These are phyloP conservation scores for Verruconis gallopava DNA, from an alignment of 2,329 filamentous ascomycete species.

Conservation along the genomic window DNA sequence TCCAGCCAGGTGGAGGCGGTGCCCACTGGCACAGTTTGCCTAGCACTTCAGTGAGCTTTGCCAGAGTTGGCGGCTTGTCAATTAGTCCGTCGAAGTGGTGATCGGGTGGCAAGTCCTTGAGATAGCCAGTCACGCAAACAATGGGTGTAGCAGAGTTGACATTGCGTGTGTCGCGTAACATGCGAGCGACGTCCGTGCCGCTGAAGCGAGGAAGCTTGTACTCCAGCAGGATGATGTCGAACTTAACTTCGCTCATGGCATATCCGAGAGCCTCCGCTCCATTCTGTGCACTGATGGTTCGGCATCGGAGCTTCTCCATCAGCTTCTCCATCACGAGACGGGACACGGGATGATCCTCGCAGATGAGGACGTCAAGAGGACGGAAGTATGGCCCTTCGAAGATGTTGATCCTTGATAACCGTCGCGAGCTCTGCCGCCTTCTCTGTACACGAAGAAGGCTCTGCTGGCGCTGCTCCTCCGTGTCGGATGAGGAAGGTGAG, in stretches of 20 bases:
- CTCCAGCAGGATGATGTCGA: conserved; percentile 97
- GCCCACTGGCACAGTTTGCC: conserved; percentile 89
- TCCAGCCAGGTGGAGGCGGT: conserved; percentile 52
- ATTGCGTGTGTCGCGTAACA: conserved; percentile 96
- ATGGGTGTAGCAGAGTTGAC: conserved; percentile 90
- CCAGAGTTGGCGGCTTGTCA: conserved; percentile 89
- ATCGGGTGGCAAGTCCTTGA: conserved; percentile 91
- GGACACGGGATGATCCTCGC: conserved; percentile 94
- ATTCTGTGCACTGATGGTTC: conserved; percentile 82
- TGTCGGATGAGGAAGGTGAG: conserved; percentile 94
- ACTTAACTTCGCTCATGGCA: conserved; percentile 93
- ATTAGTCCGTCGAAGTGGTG: conserved; percentile 94
- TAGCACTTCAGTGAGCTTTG: conserved; percentile 80
- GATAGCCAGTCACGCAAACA: conserved; percentile 88
- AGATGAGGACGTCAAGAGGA: conserved; percentile 86
- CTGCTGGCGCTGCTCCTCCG: conserved; percentile 85
- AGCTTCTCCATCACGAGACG: conserved; percentile 98
- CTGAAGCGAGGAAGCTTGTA: conserved; percentile 92
- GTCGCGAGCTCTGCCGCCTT: conserved; percentile 85
- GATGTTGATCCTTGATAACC: conserved; percentile 81
- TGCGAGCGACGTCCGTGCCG: conserved; percentile 86
- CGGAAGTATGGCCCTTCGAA: conserved; percentile 76
- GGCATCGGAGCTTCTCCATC: conserved; percentile 85
- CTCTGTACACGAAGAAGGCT: conserved; percentile 74
- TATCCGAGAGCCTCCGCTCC: conserved; percentile 87